A percentile compares a stretch with the other conserved stretches of the same genome.
These are phyloP conservation scores for Penicillium chermesinum DNA, from an alignment of 495 filamentous ascomycete genomes.

Conservation along the genomic window DNA sequence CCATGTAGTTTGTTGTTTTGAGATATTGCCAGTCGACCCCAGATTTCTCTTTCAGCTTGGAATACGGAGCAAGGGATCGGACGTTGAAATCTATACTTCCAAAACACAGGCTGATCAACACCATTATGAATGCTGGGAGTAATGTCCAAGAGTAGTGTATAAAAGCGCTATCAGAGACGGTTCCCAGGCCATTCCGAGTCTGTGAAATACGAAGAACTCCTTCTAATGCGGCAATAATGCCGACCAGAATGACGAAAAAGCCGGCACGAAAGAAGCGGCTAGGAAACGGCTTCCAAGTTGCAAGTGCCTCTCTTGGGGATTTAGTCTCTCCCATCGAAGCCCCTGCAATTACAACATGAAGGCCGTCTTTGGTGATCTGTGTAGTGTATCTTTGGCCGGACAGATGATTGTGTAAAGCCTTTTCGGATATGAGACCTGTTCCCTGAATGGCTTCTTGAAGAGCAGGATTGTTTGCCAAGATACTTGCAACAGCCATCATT, in stretches of 20 bases:
- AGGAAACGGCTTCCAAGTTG: not conserved
- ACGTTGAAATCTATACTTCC: not conserved
- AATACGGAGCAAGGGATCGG: not conserved
- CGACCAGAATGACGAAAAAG: not conserved
- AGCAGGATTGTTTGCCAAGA: not conserved
- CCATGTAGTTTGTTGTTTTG: constrained; percentile 6
- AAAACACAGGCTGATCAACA: not conserved
- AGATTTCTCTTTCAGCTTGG: not conserved
- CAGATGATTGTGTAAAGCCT: not conserved
- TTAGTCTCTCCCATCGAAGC: not conserved
- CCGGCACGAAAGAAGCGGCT: not conserved
- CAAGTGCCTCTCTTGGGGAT: not conserved
- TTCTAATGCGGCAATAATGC: not conserved
- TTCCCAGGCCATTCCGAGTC: not conserved
- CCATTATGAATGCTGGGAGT: not conserved
- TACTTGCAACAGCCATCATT: not conserved
- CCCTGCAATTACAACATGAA: not conserved
- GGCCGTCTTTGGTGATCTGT: not conserved
- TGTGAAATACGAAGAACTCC: not conserved
- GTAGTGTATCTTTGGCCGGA: not conserved
- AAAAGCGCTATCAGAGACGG: not conserved
- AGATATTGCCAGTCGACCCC: not conserved
- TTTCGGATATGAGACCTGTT: not conserved
- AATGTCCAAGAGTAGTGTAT: not conserved
- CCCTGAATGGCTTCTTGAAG: not conserved